Base-by-base conservation (phyloP, 1,284 basidiomycete genomes). In the Dichomitus squalens region DNA sequence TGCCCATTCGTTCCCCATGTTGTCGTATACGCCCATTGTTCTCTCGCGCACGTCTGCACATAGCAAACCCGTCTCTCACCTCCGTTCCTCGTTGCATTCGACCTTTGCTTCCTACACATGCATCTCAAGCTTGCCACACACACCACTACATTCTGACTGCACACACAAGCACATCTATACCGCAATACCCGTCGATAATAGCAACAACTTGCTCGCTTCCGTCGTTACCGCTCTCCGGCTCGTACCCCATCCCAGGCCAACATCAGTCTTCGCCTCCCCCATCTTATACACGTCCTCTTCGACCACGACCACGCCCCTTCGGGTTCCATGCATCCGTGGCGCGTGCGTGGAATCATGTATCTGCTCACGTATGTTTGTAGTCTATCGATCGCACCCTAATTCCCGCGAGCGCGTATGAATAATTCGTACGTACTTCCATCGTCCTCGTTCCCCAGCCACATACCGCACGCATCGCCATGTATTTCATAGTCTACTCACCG, bases 331-430 rank as follows among this genome's bases (percentile, higher is more conserved):
- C 49, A 35, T 50, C 41, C n/a, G 61, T 58, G 48, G 52, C 39
- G 52, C 50, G 50, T 35, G 51, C 49, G 53, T 52, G 55, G 46
- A 53, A 49, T 35, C 46, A 53, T 51, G 29, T 27, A 58, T 58
- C 52, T 49, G 34, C 23, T 29, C 27, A 36, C 29, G 39, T 27
- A n/a, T 41, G 46, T 36, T 27, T 25, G 55, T 51, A 61, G 55
- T 46, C 43, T 52, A 57, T 20, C 56, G 53, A 61, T 58, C 53
- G 56, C 36, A 52, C 60, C 60, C 56, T 55, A 58, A 46, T 61
- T 56, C 33, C 51, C 51, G 56, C 60, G 49, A 46, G 55, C 36
- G 49, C 49, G 52, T 52, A 39, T 52, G 46, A 52, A 44, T 40
- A n/a, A n/a, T n/a, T n/a, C n/a, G 49, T 44, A 56, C 36, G 53